These are phyloP conservation scores for Aureobasidium lini DNA, from an alignment of 2,329 filamentous ascomycete genomes.

Conservation along the genomic window DNA sequence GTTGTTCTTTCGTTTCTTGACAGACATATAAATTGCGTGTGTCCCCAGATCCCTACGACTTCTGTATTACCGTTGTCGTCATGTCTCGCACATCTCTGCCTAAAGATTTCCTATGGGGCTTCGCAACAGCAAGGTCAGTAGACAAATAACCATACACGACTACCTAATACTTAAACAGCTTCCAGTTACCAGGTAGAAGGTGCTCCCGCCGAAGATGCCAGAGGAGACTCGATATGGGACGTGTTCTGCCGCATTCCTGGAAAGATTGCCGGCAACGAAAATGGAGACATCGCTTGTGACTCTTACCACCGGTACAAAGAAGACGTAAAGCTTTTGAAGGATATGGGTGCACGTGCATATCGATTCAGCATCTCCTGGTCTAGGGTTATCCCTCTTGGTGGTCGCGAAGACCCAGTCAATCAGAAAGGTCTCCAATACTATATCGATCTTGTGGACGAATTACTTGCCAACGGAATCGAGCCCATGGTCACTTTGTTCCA, in stretches of 20 bases:
- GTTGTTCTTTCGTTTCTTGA: too few relatives aligned
- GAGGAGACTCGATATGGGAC: constrained; percentile 81
- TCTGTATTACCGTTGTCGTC: neutral
- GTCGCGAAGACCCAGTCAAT: constrained; percentile 68
- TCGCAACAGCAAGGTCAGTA: constrained; percentile 57
- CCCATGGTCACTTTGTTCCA: constrained; percentile 84
- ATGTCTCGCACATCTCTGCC: constrained; percentile 20
- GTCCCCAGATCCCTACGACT: neutral
- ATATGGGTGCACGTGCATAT: constrained; percentile 65
- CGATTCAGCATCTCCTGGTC: constrained; percentile 81
- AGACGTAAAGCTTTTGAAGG: constrained; percentile 71
- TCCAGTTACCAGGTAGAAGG: constrained; percentile 83
- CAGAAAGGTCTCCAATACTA: constrained; percentile 71
- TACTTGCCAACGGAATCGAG: constrained; percentile 66
- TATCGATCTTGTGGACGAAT: constrained; percentile 67
- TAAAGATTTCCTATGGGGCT: constrained; percentile 43
- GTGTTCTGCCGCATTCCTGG: constrained; percentile 74
- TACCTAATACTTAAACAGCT: neutral
- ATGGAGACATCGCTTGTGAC: constrained; percentile 73
- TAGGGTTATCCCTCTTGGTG: constrained; percentile 77
- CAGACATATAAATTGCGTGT: neutral
- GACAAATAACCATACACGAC: neutral
- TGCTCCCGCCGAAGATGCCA: constrained; percentile 64
- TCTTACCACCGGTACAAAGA: constrained; percentile 73
- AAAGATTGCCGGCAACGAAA: constrained; percentile 72